These are phyloP conservation scores for Grigorovia jiainica DNA, from an alignment of 805 yeast genomes.

Conservation along the genomic window DNA sequence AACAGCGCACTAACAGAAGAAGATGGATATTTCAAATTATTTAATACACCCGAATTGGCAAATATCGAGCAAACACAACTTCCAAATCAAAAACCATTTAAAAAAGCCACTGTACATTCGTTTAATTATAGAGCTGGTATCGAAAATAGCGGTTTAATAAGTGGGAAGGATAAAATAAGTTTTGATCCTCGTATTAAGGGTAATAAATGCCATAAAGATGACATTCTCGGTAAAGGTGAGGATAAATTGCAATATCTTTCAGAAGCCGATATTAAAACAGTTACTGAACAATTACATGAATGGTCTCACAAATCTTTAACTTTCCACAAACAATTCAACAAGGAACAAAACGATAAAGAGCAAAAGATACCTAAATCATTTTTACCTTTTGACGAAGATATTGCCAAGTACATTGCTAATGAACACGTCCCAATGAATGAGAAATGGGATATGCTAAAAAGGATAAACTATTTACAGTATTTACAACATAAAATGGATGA, in stretches of 20 bases:
- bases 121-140: constrained; percentile 86
- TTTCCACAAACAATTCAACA: constrained; percentile 22
- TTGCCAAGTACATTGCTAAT: constrained; percentile 45
- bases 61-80: background rate
- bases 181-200: constrained; percentile 73
- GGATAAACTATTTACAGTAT: constrained; percentile 60
- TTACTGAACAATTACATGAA: constrained; percentile 44
- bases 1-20: background rate
- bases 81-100: constrained; percentile 4
- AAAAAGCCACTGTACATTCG: constrained; percentile 32
- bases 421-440: constrained; percentile 40
- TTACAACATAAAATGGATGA: constrained; percentile 43
- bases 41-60: background rate
- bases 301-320: constrained; percentile 42
- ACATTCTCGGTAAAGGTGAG: constrained; percentile 67
- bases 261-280: constrained; percentile 42
- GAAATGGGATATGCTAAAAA: constrained; percentile 64
- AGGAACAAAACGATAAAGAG: constrained; percentile 4
- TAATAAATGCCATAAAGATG: constrained; percentile 52
- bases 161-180: constrained; percentile 61
- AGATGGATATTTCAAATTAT: background rate
- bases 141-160: constrained; percentile 78
- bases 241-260: constrained; percentile 50
- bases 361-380: constrained; percentile 23
- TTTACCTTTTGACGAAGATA: constrained; percentile 50